A percentile compares a stretch with the other conserved stretches of the same genome.
Evolutionary conservation across 2,329 filamentous ascomycete species (phyloP).

Genomic region (Aplosporella prunicola): DNA sequence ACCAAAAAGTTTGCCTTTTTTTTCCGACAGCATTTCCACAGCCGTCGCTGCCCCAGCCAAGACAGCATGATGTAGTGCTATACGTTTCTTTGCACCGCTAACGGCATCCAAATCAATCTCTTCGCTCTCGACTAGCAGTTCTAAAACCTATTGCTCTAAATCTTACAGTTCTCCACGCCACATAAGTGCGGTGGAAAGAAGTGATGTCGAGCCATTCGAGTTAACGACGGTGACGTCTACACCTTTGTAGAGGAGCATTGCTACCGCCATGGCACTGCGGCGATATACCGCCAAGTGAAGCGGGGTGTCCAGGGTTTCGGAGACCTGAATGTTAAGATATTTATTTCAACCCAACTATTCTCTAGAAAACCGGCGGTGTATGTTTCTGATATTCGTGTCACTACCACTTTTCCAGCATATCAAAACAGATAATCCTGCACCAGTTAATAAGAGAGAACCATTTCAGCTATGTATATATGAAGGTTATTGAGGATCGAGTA

Average conservation of each 20-base stretch:
- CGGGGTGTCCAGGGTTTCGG: conserved; percentile 7
- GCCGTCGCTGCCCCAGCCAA: neutral
- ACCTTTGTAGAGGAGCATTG: conserved; percentile 8
- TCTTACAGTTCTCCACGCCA: neutral
- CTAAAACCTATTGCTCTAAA: neutral
- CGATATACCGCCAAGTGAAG: conserved; percentile 8
- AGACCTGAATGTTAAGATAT: conserved; percentile 2
- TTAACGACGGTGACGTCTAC: conserved; percentile 10
- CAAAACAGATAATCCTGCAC: no score
- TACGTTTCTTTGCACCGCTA: neutral
- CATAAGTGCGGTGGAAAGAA: conserved; percentile 3
- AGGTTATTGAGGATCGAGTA: no score
- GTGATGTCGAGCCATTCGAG: conserved; percentile 4
- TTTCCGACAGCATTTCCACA: neutral
- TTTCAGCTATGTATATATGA: no score
- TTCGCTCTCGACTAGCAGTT: neutral
- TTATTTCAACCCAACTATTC: no score
- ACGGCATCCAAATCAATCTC: neutral
- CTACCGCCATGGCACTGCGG: conserved; percentile 1
- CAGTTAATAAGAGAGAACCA: no score
- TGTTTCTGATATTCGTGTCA: no score
- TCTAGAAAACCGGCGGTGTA: no score
- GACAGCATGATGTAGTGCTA: neutral
- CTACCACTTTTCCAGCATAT: no score
- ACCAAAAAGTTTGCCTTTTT: no score